These are phyloP conservation scores for Poa annua DNA, from an alignment of 176 grass and related monocot genomes.

Conservation along the genomic window DNA sequence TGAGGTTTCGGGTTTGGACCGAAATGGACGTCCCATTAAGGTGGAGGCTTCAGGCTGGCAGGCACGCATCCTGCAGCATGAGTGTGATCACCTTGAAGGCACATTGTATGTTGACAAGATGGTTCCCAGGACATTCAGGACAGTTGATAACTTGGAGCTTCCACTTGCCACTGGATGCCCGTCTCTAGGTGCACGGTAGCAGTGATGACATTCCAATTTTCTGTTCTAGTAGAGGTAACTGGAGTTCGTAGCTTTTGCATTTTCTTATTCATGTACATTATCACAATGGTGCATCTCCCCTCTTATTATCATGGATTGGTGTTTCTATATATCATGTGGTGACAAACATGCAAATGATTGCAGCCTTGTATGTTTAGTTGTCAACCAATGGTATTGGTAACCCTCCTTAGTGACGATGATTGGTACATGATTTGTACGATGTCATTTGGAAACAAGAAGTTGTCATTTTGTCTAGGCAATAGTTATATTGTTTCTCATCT, in stretches of 20 bases:
- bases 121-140: constrained; percentile 81
- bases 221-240: constrained; percentile 23
- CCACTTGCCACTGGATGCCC: constrained; percentile 75
- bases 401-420: constrained; percentile 6
- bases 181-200: constrained; percentile 58
- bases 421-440: constrained; percentile 15
- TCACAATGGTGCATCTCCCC: constrained; percentile 1
- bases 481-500: background rate
- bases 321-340: constrained; percentile 2
- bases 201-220: constrained; percentile 11
- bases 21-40: constrained; percentile 68
- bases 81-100: constrained; percentile 95
- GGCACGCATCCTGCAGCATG: constrained; percentile 90
- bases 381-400: constrained; percentile 22
- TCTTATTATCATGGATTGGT: background rate
- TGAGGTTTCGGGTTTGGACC: constrained; percentile 82
- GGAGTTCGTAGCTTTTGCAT: background rate
- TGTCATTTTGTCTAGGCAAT: background rate
- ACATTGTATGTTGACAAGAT: constrained; percentile 93
- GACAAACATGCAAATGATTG: background rate
- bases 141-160: constrained; percentile 78
- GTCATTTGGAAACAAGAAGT: background rate
- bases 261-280: constrained; percentile 10
- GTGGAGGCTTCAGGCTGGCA: constrained; percentile 87
- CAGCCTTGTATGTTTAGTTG: constrained; percentile 8